Evolutionary conservation across 1,284 basidiomycete genomes (phyloP), one percentile per base, ranked within the genome.

Genomic region (Megacollybia platyphylla): DNA sequence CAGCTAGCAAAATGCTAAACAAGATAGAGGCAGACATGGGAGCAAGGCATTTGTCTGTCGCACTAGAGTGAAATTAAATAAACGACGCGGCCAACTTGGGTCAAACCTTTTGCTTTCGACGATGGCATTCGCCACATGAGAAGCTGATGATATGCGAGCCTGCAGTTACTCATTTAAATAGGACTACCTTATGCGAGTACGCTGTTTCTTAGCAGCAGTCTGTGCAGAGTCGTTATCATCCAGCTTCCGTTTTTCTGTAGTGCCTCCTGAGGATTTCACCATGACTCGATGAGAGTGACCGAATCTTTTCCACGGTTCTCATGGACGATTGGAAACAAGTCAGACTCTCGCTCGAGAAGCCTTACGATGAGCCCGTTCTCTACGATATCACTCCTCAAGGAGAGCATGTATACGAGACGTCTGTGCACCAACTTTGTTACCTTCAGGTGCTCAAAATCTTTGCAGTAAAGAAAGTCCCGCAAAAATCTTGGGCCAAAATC

Each of bases 41-140:
- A 79, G 55, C 85, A 87, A 28, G 85, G 84, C 44, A 80, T 62
- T 62, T 87, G 84, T 48, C 83, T 75, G 60, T 87, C 80, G 57
- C 83, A 87, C 84, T 87, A 52, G 43, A 37, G 43, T 40, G 51
- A 32, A 32, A 48, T 45, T 52, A 50, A 52, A 57, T 53, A 46
- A 44, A 44, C 46, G 38, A 46, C 32, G 9, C 4, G 26, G 36
- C 30, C 40, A 38, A 36, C 35, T 32, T 39, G 11, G 13, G 29
- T 42, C 40, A 37, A 42, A 82, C 84, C 73, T 87, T 87, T 61
- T 87, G 84, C 57, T 87, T 87, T 46, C 84, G 68, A 24, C 84
- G 74, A 64, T 87, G 85, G 49, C 85, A 87, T 63, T 87, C 84
- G 29, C 84, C 83, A 47, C 84, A 87, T n/a, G 84, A 87, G 51